phyloP scores from a whole-genome alignment of 176 grass and related monocot species.

The Thalia dealbata region DNA sequence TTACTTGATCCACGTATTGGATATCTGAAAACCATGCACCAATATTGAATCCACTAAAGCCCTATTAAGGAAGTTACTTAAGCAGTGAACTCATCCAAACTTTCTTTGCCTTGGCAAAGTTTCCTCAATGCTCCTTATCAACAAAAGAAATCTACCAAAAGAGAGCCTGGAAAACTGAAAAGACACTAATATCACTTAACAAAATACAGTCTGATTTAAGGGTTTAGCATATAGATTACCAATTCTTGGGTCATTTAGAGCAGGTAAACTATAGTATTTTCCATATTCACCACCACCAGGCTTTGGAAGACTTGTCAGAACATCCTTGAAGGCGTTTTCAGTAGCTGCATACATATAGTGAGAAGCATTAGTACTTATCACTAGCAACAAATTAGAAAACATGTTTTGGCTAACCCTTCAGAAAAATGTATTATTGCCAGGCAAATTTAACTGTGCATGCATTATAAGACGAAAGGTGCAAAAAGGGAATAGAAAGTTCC shows the following conservation, averaged over 20 bases:
- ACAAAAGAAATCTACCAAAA: not conserved
- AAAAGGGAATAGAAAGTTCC: no score
- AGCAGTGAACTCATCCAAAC: not conserved
- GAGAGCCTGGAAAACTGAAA: not conserved
- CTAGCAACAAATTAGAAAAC: not conserved
- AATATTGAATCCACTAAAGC: not conserved
- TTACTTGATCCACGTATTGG: not conserved
- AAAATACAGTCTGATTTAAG: not conserved
- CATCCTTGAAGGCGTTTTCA: slow-evolving; percentile 51
- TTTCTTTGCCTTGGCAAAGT: not conserved
- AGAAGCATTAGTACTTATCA: not conserved
- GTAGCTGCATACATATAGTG: slow-evolving; percentile 36
- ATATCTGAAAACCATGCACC: not conserved
- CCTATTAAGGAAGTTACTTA: not conserved
- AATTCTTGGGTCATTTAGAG: slow-evolving; percentile 71
- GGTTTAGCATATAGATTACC: slow-evolving; percentile 31
- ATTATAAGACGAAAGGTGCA: no score
- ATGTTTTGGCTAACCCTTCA: no score
- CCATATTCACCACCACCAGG: slow-evolving; percentile 75
- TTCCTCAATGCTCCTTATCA: not conserved
- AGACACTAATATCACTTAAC: not conserved
- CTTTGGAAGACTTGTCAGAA: slow-evolving; percentile 73
- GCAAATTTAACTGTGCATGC: not conserved
- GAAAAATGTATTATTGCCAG: not conserved
- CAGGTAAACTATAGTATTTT: slow-evolving; percentile 76